Evolutionary conservation across 345 rosid species (phyloP), one percentile per base, ranked within the genome.

Genomic region (Gossypium herbaceum): DNA sequence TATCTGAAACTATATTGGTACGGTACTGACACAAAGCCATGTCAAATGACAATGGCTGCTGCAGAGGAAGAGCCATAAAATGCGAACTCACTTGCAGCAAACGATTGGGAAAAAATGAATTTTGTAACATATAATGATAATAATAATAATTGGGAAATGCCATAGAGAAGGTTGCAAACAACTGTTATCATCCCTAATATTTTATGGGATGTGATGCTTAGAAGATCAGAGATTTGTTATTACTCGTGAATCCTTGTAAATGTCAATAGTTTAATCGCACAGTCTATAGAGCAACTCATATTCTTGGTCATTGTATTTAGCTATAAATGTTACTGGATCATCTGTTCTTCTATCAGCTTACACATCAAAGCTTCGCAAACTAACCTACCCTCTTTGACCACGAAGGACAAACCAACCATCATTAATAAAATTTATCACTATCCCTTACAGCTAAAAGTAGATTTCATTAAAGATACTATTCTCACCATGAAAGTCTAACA

Each of bases 231-330:
- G 73, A 44, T 62, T n/a, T 20, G 54, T 39, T 74, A 4, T 67
- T 12, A n/a, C 48, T 9, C 54, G 10, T 60, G 50, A 52, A 74
- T 72, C 72, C 57, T 73, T 81, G 84, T 82, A 84, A 76, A 84
- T 79, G 80, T 65, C 67, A 25, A 57, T 50, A 50, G 56, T 34
- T 66, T 19, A 65, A 41, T 51, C 1, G 9, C 39, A 63, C 60
- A 74, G 12, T 39, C 8, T 22, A 16, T n/a, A 52, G 16, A 24
- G 34, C 34, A 22, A 58, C 62, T 24, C 16, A 12, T 11, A 12
- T 58, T n/a, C 58, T 54, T 56, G 59, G 24, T 56, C 25, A 19
- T 9, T 47, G 11, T 9, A 55, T 55, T n/a, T 55, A 55, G 56
- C 11, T 54, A 3, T 48, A 3, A 15, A 16, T 57, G 11, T 13